Conservation (phyloP, 345 rosid species). For the Eucalyptus rudis region DNA sequence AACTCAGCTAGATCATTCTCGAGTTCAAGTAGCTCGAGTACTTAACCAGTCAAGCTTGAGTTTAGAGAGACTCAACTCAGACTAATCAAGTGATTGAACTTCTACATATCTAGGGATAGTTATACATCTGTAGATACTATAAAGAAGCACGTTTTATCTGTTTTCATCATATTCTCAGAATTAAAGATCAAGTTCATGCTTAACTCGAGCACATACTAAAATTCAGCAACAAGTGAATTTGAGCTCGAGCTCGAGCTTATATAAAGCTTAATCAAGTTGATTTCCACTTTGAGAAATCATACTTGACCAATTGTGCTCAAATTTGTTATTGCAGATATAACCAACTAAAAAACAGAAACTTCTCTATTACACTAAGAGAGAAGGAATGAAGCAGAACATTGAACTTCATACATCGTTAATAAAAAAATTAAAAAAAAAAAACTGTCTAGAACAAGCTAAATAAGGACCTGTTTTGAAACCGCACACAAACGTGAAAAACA, state of each 20-base stretch:
- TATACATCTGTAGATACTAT: neutral
- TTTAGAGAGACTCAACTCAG: neutral
- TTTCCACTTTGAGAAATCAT: neutral
- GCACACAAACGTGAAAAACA: too few relatives aligned
- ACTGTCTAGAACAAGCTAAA: too few relatives aligned
- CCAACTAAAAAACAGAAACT: too few relatives aligned
- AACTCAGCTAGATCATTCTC: neutral
- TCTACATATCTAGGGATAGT: neutral
- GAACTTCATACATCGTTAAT: too few relatives aligned
- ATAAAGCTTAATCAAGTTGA: neutral
- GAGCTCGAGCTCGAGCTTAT: neutral
- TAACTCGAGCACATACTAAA: neutral
- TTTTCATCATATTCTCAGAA: neutral
- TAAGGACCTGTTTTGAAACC: too few relatives aligned
- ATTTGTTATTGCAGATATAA: too few relatives aligned
- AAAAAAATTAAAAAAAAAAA: too few relatives aligned
- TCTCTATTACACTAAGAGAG: too few relatives aligned
- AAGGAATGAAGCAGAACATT: too few relatives aligned
- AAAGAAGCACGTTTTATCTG: neutral
- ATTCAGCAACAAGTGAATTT: slow-evolving; percentile 28
- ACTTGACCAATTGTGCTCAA: neutral
- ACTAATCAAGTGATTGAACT: neutral
- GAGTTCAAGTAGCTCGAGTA: neutral
- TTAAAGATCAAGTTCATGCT: neutral
- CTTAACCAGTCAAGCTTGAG: neutral